phyloP scores from a whole-genome alignment of 345 rosid genomes.

The Limnanthes douglasii region DNA sequence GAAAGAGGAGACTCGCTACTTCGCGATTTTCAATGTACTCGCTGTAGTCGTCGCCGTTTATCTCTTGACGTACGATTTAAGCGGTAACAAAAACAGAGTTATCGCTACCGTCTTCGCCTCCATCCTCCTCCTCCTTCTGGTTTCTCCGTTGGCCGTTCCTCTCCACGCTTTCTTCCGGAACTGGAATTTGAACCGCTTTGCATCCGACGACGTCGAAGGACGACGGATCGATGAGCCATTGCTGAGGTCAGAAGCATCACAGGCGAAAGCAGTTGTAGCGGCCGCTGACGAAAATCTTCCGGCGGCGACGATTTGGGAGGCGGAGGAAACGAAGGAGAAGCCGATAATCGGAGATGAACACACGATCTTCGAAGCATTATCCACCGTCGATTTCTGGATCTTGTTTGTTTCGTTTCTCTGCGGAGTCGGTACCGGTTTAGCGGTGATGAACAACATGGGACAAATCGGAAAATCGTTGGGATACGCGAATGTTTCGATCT shows the following conservation, averaged over 20 bases:
- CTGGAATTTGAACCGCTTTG: conserved; percentile 14
- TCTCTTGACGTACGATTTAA: conserved; percentile 48
- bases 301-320: conserved; percentile 7
- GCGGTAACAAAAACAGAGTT: conserved; percentile 18
- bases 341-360: conserved; percentile 85
- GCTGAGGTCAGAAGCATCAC: conserved; percentile 13
- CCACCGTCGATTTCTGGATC: conserved; percentile 75
- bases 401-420: conserved; percentile 65
- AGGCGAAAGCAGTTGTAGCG: conserved; percentile 3
- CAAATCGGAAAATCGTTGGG: conserved; percentile 91
- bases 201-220: conserved; percentile 19
- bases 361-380: conserved; percentile 48
- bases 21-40: conserved; percentile 36
- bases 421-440: conserved; percentile 86
- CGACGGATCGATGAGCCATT: conserved; percentile 35
- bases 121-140: conserved; percentile 37
- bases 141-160: conserved; percentile 54
- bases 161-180: conserved; percentile 20
- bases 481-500: conserved; percentile 67
- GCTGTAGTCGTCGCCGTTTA: conserved; percentile 72
- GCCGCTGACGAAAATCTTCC: conserved; percentile 9
- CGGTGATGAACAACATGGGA: conserved; percentile 86
- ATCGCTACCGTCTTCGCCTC: conserved; percentile 27
- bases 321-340: conserved; percentile 12
- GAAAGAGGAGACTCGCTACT: conserved; percentile 53